Percentiles rank a stretch among this genome's conserved stretches.
These are phyloP conservation scores for Krasilnikovozyma curviuscula DNA, from an alignment of 768 basidiomycete species.

Conservation along the genomic window DNA sequence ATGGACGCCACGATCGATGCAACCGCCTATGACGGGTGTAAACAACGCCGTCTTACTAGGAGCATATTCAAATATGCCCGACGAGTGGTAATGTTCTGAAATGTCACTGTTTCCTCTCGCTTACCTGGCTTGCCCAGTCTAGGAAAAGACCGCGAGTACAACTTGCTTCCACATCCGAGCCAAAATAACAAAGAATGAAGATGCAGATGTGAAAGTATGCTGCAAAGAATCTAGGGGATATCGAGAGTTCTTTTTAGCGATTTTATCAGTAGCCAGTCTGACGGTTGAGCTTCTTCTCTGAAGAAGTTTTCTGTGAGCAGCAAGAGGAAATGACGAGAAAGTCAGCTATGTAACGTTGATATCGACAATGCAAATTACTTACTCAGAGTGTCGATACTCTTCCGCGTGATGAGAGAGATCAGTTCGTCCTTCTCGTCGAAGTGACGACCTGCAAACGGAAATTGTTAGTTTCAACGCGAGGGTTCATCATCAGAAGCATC, in stretches of 20 bases:
- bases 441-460: conserved; percentile 14
- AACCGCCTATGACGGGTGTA: too few species aligned
- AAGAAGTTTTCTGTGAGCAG: conserved; percentile 29
- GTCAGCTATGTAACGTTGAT: background rate
- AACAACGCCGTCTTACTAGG: too few species aligned
- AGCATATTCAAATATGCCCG: too few species aligned
- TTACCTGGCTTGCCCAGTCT: too few species aligned
- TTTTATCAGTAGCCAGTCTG: conserved; percentile 87
- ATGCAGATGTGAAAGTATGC: too few species aligned
- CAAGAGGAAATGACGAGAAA: background rate
- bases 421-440: conserved; percentile 73
- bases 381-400: conserved; percentile 92
- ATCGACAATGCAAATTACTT: conserved; percentile 28
- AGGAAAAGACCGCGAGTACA: too few species aligned
- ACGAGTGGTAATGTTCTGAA: too few species aligned
- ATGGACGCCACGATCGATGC: too few species aligned
- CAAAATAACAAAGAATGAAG: too few species aligned
- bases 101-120: too few species aligned
- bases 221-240: conserved; percentile 13
- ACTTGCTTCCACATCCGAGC: too few species aligned
- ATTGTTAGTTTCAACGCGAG: too few species aligned
- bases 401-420: conserved; percentile 70
- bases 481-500: background rate
- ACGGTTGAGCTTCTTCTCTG: conserved; percentile 66
- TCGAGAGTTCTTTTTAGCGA: conserved; percentile 39